A percentile compares a stretch with the other conserved stretches of the same genome.
Evolutionary conservation across 768 basidiomycete genomes (phyloP).

Genomic region (Tricholoma saponaceum): DNA sequence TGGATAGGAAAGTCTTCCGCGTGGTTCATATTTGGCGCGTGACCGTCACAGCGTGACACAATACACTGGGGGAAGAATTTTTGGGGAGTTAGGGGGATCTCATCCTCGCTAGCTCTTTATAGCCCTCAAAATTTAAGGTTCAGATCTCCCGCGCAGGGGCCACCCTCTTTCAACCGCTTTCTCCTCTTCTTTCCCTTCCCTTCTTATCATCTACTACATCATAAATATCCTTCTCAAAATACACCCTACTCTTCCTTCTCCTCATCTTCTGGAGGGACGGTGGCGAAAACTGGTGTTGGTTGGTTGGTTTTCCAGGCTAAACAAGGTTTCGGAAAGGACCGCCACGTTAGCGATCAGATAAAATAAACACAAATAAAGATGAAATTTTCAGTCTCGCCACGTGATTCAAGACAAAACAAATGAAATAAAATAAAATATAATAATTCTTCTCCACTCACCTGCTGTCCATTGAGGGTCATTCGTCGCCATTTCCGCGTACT

Average conservation of each 20-base stretch:
- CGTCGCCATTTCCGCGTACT: constrained; percentile 77
- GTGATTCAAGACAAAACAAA: constrained; percentile 23
- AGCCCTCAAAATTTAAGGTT: constrained; percentile 79
- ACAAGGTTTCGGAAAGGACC: constrained; percentile 48
- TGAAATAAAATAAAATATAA: constrained; percentile 13
- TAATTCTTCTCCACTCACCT: constrained; percentile 55
- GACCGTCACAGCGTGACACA: constrained; percentile 70
- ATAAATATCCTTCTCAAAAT: constrained; percentile 8
- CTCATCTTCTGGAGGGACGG: constrained; percentile 50
- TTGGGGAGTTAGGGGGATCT: constrained; percentile 72
- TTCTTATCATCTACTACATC: constrained; percentile 13
- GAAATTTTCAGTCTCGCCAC: constrained; percentile 24
- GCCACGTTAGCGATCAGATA: constrained; percentile 64
- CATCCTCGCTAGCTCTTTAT: constrained; percentile 75
- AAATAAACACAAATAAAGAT: constrained; percentile 35
- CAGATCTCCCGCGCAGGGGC: constrained; percentile 78
- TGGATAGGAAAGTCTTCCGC: constrained; percentile 28
- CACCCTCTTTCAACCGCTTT: constrained; percentile 36
- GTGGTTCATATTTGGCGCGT: constrained; percentile 68
- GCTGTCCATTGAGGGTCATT: constrained; percentile 79
- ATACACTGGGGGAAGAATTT: constrained; percentile 53
- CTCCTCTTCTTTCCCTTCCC: constrained; percentile 31
- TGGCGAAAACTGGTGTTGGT: constrained; percentile 80
- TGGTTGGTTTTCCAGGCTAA: constrained; percentile 85
- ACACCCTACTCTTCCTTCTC: constrained; percentile 44